These are phyloP conservation scores for Bruguiera parviflora DNA, from an alignment of 345 rosid genomes.

Conservation along the genomic window DNA sequence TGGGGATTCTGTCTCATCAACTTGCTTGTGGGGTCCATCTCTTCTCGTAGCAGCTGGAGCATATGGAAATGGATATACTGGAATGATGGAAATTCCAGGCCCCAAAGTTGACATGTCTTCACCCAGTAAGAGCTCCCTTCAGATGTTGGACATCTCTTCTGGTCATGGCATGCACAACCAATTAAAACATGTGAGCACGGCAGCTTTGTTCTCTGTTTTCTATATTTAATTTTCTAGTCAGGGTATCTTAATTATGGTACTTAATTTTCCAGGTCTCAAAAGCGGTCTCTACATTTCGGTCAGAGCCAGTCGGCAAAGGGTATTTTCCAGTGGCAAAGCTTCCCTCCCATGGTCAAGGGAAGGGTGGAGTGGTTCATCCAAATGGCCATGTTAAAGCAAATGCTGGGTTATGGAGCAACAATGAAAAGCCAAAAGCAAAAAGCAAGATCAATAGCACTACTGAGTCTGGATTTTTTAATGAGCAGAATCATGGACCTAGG, in stretches of 20 bases:
- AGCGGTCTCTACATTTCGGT: conserved; percentile 19
- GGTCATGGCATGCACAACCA: conserved; percentile 34
- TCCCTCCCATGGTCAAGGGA: conserved; percentile 36
- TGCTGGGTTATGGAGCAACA: conserved; percentile 28
- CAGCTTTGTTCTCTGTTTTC: conserved; percentile 13
- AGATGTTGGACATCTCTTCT: conserved; percentile 11
- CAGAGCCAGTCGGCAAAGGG: conserved; percentile 20
- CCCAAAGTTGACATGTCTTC: conserved; percentile 38
- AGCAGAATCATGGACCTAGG: conserved; percentile 36
- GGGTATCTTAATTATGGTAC: background rate
- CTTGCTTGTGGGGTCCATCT: conserved; percentile 37
- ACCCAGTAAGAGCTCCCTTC: conserved; percentile 32
- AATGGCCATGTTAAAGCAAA: conserved; percentile 27
- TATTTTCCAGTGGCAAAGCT: conserved; percentile 23
- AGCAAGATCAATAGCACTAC: conserved; percentile 26
- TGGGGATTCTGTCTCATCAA: conserved; percentile 36
- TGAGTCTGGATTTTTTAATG: conserved; percentile 18
- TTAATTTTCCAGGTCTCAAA: conserved; percentile 11
- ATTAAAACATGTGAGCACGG: conserved; percentile 41
- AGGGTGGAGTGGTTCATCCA: conserved; percentile 26
- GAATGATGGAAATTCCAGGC: conserved; percentile 30
- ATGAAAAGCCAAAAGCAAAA: conserved; percentile 36
- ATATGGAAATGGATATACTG: conserved; percentile 28
- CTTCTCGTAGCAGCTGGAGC: conserved; percentile 14
- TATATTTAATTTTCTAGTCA: background rate